A percentile compares a stretch with the other conserved stretches of the same genome.
Evolutionary conservation across 441 rosid species (phyloP).

Genomic region (Populus hybrid): DNA sequence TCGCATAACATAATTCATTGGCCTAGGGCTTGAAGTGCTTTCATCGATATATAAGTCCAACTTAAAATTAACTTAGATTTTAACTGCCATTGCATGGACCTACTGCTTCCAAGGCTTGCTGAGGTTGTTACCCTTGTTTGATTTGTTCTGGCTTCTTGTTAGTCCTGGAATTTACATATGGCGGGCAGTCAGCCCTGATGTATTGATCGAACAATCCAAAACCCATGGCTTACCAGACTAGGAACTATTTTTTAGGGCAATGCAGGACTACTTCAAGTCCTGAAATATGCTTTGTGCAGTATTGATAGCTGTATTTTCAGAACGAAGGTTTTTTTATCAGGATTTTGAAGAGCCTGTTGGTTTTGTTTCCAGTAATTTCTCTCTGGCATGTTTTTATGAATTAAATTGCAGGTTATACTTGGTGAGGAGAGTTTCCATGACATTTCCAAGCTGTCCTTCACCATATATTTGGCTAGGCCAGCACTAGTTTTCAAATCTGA

Average conservation of each 20-base stretch:
- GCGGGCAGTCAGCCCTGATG: neutral
- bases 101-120: neutral
- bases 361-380: neutral
- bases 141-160: neutral
- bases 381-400: neutral
- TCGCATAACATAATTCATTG: no score
- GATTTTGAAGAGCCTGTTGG: neutral
- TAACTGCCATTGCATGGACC: neutral
- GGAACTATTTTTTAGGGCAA: neutral
- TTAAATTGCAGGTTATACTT: slow-evolving; percentile 52
- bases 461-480: slow-evolving; percentile 68
- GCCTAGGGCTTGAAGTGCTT: neutral
- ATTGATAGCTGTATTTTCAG: neutral
- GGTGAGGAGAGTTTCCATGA: slow-evolving; percentile 65
- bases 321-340: neutral
- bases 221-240: neutral
- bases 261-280: neutral
- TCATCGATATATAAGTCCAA: neutral
- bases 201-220: neutral
- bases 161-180: neutral
- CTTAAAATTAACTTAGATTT: neutral
- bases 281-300: neutral
- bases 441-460: slow-evolving; percentile 52
- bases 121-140: no score
- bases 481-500: slow-evolving; percentile 52